These are phyloP conservation scores for Schwanniomyces polymorphus DNA, from an alignment of 805 yeast genomes.

Conservation along the genomic window DNA sequence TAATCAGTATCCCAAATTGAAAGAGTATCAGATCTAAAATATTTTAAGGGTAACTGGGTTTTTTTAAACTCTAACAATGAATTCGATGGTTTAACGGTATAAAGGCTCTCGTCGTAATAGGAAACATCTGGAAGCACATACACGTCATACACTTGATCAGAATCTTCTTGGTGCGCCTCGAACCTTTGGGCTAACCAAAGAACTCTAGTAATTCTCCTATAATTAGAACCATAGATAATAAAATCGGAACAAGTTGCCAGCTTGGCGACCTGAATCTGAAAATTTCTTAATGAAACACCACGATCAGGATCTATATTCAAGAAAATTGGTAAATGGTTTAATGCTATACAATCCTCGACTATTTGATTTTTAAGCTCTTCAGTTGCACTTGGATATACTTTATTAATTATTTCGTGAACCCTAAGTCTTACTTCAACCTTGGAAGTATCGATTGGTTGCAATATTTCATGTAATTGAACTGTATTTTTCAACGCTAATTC, in stretches of 20 bases:
- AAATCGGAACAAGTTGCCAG: conserved; percentile 73
- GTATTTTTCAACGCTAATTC: conserved; percentile 47
- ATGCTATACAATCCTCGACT: conserved; percentile 43
- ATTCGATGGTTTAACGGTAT: neutral
- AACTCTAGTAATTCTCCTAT: conserved; percentile 26
- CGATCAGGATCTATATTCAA: conserved; percentile 62
- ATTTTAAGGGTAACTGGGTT: conserved; percentile 15
- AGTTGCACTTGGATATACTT: conserved; percentile 10
- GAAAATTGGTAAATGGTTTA: conserved; percentile 52
- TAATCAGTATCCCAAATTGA: conserved; percentile 65
- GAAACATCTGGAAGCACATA: conserved; percentile 15
- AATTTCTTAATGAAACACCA: conserved; percentile 79
- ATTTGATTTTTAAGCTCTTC: conserved; percentile 17
- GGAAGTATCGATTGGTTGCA: conserved; percentile 48
- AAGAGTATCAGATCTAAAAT: conserved; percentile 6
- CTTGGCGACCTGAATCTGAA: conserved; percentile 84
- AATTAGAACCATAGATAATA: conserved; percentile 52
- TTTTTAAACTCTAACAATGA: conserved; percentile 8
- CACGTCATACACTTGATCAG: conserved; percentile 14
- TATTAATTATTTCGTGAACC: conserved; percentile 16
- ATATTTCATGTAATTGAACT: conserved; percentile 52
- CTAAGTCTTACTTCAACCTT: conserved; percentile 27
- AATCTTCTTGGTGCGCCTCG: conserved; percentile 12
- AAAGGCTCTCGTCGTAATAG: conserved; percentile 8
- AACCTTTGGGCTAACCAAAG: conserved; percentile 39